These are phyloP conservation scores for Phlebiopsis flavidoalba DNA, from an alignment of 768 basidiomycete genomes.

Conservation along the genomic window DNA sequence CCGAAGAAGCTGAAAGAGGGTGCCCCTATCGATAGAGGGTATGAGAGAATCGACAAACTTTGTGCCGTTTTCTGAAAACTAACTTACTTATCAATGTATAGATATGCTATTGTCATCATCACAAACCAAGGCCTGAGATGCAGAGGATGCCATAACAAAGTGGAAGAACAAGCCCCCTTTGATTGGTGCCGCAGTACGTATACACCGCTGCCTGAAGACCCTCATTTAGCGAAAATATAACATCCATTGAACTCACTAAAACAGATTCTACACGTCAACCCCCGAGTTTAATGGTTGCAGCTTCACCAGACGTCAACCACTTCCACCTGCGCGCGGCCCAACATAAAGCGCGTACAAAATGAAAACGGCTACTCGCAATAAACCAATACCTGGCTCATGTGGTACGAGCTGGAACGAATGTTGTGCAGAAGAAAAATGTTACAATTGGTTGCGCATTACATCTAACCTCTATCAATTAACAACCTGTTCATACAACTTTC, in stretches of 20 bases:
- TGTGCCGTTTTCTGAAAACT: too few relatives aligned
- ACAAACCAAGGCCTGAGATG: slow-evolving; percentile 70
- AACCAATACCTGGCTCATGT: slow-evolving; percentile 90
- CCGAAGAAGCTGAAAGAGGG: slow-evolving; percentile 56
- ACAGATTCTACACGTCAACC: too few relatives aligned
- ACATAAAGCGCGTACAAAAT: too few relatives aligned
- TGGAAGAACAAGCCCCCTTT: slow-evolving; percentile 77
- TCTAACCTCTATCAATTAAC: too few relatives aligned
- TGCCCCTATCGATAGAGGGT: slow-evolving; percentile 52
- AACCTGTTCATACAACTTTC: too few relatives aligned
- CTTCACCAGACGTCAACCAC: slow-evolving; percentile 66
- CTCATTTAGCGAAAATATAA: too few relatives aligned
- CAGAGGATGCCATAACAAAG: slow-evolving; percentile 37
- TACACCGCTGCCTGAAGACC: background rate
- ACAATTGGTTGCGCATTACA: slow-evolving; percentile 61
- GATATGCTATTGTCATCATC: slow-evolving; percentile 69
- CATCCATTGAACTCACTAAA: too few relatives aligned
- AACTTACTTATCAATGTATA: slow-evolving; percentile 22
- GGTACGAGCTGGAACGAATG: slow-evolving; percentile 62
- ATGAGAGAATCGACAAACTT: too few relatives aligned
- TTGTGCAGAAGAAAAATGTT: slow-evolving; percentile 51
- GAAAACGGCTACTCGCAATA: too few relatives aligned
- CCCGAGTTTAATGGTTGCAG: too few relatives aligned
- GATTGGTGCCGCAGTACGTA: slow-evolving; percentile 57
- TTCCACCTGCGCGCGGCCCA: slow-evolving; percentile 79